Evolutionary conservation across 768 basidiomycete species (phyloP).

Genomic region (Kwoniella botswanensis): DNA sequence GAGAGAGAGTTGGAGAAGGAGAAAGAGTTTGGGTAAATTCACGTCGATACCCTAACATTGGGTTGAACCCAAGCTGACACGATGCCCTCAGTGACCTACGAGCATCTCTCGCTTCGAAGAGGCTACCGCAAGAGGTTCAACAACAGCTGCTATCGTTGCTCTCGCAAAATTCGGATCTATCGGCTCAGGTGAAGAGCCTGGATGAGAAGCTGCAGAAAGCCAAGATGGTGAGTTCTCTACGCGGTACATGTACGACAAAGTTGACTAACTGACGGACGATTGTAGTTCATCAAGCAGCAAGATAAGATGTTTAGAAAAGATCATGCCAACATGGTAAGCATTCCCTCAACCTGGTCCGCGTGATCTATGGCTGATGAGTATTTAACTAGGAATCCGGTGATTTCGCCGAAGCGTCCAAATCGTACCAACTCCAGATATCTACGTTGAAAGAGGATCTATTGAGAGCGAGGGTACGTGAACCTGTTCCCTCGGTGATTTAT

Average conservation of each 20-base stretch:
- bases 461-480: slow-evolving; percentile 57
- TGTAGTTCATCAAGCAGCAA: slow-evolving; percentile 87
- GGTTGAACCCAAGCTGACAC: background rate
- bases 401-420: slow-evolving; percentile 75
- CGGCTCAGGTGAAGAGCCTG: slow-evolving; percentile 71
- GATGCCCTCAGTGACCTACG: slow-evolving; percentile 70
- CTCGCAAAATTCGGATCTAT: slow-evolving; percentile 73
- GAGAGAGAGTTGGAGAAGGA: slow-evolving; percentile 86
- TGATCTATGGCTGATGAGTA: background rate
- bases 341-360: too few species aligned
- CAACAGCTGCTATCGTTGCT: slow-evolving; percentile 73
- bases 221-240: slow-evolving; percentile 64
- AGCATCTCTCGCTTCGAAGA: slow-evolving; percentile 75
- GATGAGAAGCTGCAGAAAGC: slow-evolving; percentile 82
- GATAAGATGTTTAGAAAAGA: slow-evolving; percentile 76
- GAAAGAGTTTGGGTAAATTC: slow-evolving; percentile 73
- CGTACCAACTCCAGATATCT: slow-evolving; percentile 69
- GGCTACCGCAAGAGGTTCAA: slow-evolving; percentile 81
- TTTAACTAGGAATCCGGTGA: slow-evolving; percentile 59
- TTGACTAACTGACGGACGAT: background rate
- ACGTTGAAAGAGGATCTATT: slow-evolving; percentile 69
- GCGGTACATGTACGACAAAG: too few species aligned
- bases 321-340: slow-evolving; percentile 5
- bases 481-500: too few species aligned
- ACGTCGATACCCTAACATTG: background rate